Evolutionary conservation across 2,329 filamentous ascomycete species (phyloP), one percentile per base, ranked within the genome.

Genomic region (Colletotrichum sp.): DNA sequence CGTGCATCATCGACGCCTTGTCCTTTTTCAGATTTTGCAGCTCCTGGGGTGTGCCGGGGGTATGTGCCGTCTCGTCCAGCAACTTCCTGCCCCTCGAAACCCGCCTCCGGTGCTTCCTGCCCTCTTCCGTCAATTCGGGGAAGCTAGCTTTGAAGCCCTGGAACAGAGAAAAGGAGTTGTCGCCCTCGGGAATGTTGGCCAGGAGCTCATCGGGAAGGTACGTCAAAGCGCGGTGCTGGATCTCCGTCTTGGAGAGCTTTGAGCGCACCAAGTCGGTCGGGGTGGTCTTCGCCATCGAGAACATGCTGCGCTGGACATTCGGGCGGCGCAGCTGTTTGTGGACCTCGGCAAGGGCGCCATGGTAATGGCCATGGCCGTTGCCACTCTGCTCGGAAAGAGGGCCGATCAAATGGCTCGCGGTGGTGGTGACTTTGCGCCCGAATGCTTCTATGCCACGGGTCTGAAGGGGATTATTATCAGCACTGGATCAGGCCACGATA

Each of bases 211-310:
- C 96, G 66, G 97, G 93, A 43, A 99, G 89, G 82, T 94, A 96
- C 60, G 95, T 93, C 72, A 99, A 87, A 64, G 97, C 97, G 79
- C 97, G 94, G 80, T 98, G 96, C 85, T 98, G 96, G 80, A 99
- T 99, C 87, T 99, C 97, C 79, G 92, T 89, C 24, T 95, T 94
- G 57, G 96, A 98, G 80, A 99, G 93, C 82, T 94, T 96, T 76
- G 95, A 96, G 79, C 97, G 95, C 80, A 99, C 95, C 68, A 99
- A 89, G 82, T 99, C 96, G 79, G 95, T 95, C n/a, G 97, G 97
- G 4, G 95, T 96, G 13, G 96, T 96, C 85, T 94, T 94, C 68
- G 96, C 93, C 86, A 99, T 94, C 77, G 95, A 94, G 84, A 99
- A 98, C 83, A 99, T 93, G 83, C 93, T 95, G 81, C 95, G 93